Conservation (phyloP, 1,284 basidiomycete species). For the Apiotrichum mycotoxinovorans region DNA sequence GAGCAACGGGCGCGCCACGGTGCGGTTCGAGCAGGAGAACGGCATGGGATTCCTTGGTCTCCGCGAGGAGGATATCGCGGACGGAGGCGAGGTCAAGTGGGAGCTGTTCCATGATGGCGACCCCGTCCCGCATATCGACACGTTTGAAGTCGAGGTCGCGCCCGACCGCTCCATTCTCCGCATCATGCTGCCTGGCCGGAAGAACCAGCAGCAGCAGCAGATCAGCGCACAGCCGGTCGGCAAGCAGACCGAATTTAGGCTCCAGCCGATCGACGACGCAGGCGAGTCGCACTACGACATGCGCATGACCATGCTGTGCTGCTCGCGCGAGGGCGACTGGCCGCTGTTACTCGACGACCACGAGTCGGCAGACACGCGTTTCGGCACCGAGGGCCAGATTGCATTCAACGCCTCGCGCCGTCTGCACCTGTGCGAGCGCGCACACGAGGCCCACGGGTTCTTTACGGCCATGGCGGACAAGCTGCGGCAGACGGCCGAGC, state of each 20-base stretch:
- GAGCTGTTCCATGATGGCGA: slow-evolving; percentile 26
- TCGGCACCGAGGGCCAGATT: slow-evolving; percentile 43
- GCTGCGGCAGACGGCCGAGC: slow-evolving; percentile 3
- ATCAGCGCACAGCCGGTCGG: slow-evolving; percentile 15
- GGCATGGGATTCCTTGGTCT: slow-evolving; percentile 41
- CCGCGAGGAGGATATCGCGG: slow-evolving; percentile 5
- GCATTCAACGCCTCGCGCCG: slow-evolving; percentile 45
- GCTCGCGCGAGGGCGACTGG: slow-evolving; percentile 45
- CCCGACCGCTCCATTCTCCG: slow-evolving; percentile 35
- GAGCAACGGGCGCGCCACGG: slow-evolving; percentile 22
- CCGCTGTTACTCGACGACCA: slow-evolving; percentile 48
- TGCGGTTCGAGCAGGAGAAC: slow-evolving; percentile 36
- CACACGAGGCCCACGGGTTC: slow-evolving; percentile 30
- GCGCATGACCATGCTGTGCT: slow-evolving; percentile 47
- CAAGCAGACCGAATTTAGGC: slow-evolving; percentile 9
- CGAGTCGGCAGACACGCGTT: slow-evolving; percentile 45
- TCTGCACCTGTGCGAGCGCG: slow-evolving; percentile 36
- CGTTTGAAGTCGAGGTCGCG: slow-evolving; percentile 41
- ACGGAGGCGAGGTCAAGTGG: slow-evolving; percentile 25
- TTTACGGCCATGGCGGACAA: slow-evolving; percentile 11
- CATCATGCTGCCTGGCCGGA: slow-evolving; percentile 32
- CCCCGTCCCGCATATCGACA: slow-evolving; percentile 11
- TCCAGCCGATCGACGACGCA: slow-evolving; percentile 13
- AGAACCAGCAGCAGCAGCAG: slow-evolving; percentile 28
- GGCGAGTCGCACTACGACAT: slow-evolving; percentile 29